Base-by-base conservation (phyloP, 352 stramenopile species). In the Globisporangium mamillatum region DNA sequence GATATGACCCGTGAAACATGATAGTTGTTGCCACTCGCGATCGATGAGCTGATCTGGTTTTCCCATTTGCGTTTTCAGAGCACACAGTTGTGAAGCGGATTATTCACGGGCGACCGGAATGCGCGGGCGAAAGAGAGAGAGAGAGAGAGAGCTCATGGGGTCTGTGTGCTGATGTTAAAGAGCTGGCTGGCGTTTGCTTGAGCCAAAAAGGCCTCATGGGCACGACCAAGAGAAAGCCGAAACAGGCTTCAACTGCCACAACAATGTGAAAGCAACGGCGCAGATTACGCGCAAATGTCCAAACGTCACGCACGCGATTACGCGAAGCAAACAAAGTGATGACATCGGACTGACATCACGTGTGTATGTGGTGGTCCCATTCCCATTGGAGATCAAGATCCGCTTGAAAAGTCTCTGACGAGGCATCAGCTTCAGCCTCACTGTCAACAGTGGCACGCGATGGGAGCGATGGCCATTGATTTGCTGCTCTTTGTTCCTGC, bases 21-120 rank as follows among this genome's bases (percentile, higher is more conserved):
- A 58, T 65, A 56, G n/a, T 48, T 58, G 60, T 12, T 16, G 20
- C 16, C 27, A 41, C 56, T 44, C 6, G 8, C 14, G 14, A 5
- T n/a, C 18, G 60, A 65, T 65, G 60, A 65, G 60, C 60, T 65
- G 60, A 65, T 65, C 44, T 50, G 16, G 41, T 0, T 44, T 32
- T 65, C 55, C 36, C 36, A 32, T 32, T 14, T 55, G 46, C n/a
- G 48, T 7, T 25, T 55, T 50, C 41, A 50, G 9, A 50, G 1
- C 36, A 44, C 36, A 41, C 36, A 44, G 36, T 44, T 44, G 36
- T 44, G 10, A 44, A 48, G 38, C 38, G 14, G 41, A 50, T 50
- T 50, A 44, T 44, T 44, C 10, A 4, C 10, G 4, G 36, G 36
- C 36, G 36, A 41, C 34, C 34, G 1, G 8, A 38, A 38, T 38